A percentile compares a stretch with the other conserved stretches of the same genome.
Conservation (phyloP, 257 asterid species). For the Capsicum chinense region DNA sequence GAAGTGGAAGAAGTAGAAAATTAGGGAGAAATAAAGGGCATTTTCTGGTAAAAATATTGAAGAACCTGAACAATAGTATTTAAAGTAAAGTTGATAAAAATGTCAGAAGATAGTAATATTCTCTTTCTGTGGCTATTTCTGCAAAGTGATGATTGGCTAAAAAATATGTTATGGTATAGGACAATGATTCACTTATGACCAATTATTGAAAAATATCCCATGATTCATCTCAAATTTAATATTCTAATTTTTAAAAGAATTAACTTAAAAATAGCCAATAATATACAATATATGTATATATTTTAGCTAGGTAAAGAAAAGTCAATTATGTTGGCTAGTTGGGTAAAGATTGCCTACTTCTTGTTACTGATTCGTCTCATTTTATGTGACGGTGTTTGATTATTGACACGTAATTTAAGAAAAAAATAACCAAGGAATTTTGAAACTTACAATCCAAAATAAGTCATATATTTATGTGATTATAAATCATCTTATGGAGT, state of each 20-base stretch:
- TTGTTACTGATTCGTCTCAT: no score
- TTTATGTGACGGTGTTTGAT: no score
- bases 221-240: slow-evolving; percentile 32
- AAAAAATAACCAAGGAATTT: background rate
- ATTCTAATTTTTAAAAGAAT: no score
- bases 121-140: slow-evolving; percentile 41
- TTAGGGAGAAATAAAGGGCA: slow-evolving; percentile 35
- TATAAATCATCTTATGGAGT: background rate
- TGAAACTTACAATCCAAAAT: background rate
- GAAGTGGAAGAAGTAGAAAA: background rate
- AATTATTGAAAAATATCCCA: slow-evolving; percentile 55
- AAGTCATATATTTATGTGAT: background rate
- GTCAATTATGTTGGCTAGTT: no score
- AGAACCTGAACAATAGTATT: slow-evolving; percentile 19
- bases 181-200: background rate
- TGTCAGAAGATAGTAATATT: slow-evolving; percentile 40
- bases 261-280: no score
- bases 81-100: slow-evolving; percentile 32
- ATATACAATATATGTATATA: no score
- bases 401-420: background rate
- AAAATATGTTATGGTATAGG: background rate
- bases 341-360: no score
- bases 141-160: slow-evolving; percentile 36
- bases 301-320: no score
- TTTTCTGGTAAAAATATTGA: slow-evolving; percentile 25